A percentile compares a stretch with the other conserved stretches of the same genome.
Evolutionary conservation across 768 basidiomycete species (phyloP).

Genomic region (Auricularia cornea): DNA sequence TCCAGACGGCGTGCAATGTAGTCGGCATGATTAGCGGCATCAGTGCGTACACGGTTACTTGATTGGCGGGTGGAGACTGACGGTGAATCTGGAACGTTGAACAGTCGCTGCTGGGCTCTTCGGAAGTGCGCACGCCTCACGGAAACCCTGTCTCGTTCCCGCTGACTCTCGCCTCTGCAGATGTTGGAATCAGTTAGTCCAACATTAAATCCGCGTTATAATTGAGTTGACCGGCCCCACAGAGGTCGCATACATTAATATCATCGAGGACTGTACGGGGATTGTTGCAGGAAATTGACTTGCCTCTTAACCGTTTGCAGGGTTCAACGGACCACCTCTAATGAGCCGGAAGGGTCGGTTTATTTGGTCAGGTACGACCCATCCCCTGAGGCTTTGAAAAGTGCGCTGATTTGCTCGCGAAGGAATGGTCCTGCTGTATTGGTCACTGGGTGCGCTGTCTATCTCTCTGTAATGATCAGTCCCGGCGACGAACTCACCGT

Average conservation of each 20-base stretch:
- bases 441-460: constrained; percentile 12
- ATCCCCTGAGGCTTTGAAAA: not conserved
- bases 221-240: not conserved
- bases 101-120: constrained; percentile 50
- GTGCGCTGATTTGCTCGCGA: not conserved
- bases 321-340: constrained; percentile 41
- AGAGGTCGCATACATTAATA: constrained; percentile 44
- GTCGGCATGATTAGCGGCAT: constrained; percentile 43
- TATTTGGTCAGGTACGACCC: constrained; percentile 35
- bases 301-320: no score
- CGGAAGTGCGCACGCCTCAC: constrained; percentile 26
- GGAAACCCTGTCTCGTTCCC: no score
- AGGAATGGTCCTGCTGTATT: constrained; percentile 24
- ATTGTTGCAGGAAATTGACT: no score
- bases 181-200: constrained; percentile 45
- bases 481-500: no score
- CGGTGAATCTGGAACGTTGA: no score
- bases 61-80: no score
- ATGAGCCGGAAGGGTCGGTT: constrained; percentile 33
- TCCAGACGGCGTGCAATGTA: constrained; percentile 35
- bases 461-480: constrained; percentile 10
- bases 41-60: constrained; percentile 13
- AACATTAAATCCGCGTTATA: not conserved
- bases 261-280: constrained; percentile 35
- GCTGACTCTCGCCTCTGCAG: not conserved